phyloP scores from a whole-genome alignment of 2,329 filamentous ascomycete species.

The Immersiporthe knoxdaviesiana region DNA sequence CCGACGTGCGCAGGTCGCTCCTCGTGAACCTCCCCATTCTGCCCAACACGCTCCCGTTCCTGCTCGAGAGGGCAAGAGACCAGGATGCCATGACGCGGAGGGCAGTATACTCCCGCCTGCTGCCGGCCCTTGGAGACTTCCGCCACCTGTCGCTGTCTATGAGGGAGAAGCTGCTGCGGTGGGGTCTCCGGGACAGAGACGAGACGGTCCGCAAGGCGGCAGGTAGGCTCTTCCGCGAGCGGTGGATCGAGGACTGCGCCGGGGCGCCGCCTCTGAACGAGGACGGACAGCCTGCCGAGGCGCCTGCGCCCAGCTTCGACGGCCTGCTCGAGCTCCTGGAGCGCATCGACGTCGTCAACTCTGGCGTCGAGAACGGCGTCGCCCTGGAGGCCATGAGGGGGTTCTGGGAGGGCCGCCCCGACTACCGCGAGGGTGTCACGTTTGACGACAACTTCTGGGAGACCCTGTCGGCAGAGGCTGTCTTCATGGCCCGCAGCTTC shows the following conservation, averaged over 20 bases:
- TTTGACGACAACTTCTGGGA: slow-evolving; percentile 82
- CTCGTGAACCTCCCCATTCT: slow-evolving; percentile 89
- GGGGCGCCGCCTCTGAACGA: slow-evolving; percentile 64
- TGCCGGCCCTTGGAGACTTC: slow-evolving; percentile 92
- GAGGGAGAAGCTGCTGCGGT: slow-evolving; percentile 91
- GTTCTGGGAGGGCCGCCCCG: slow-evolving; percentile 92
- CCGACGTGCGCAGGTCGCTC: slow-evolving; percentile 87
- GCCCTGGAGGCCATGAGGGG: slow-evolving; percentile 92
- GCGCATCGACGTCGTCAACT: slow-evolving; percentile 90
- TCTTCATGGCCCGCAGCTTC: slow-evolving; percentile 89
- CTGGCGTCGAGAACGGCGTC: slow-evolving; percentile 85
- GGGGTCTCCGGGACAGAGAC: slow-evolving; percentile 92
- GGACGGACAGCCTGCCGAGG: slow-evolving; percentile 57
- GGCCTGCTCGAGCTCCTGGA: slow-evolving; percentile 88
- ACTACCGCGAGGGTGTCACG: slow-evolving; percentile 72
- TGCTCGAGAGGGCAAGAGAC: slow-evolving; percentile 89
- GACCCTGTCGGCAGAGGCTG: slow-evolving; percentile 79
- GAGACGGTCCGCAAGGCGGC: slow-evolving; percentile 93
- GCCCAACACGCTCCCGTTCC: slow-evolving; percentile 78
- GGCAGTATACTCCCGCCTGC: slow-evolving; percentile 81
- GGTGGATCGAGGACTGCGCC: slow-evolving; percentile 97
- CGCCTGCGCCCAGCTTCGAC: slow-evolving; percentile 72
- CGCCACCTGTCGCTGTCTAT: slow-evolving; percentile 90
- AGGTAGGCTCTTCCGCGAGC: slow-evolving; percentile 84
- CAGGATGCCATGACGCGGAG: slow-evolving; percentile 82